Base-by-base conservation (phyloP, 2,329 filamentous ascomycete species). In the Ophiognomonia clavigignenti-juglandacearum region DNA sequence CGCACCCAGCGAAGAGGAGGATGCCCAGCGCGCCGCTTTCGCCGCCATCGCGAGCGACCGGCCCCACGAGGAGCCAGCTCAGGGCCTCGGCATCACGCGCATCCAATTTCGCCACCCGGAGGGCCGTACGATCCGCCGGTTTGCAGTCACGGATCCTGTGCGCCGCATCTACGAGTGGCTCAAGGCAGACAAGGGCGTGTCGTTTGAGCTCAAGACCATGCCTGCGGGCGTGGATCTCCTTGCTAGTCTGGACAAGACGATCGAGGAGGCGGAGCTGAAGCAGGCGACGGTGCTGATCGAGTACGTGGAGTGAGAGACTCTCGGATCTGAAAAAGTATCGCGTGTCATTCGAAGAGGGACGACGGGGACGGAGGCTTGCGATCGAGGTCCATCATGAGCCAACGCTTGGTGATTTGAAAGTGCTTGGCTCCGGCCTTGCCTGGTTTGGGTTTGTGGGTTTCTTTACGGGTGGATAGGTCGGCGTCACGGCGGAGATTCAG, bases 201-300 rank as follows among this genome's bases (percentile, higher is more conserved):
- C 81, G 52, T 98, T 98, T 67, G 92, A 97, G 64, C 76, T 98
- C 55, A 90, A 93, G 64, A 80, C 80, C 53, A 86, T 95, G 81
- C 77, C 77, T 0, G 72, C 72, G 52, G 88, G 90, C 39, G 85
- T 85, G 61, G 93, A 98, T 59, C 68, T 98, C 50, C 85, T 96
- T 35, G 83, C 86, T 16, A 69, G 74, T 45, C 71, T 96, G 40
- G 84, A 90, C 39, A 70, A 77, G 54, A 88, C 82, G 1, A 86
- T 98, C 51, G 81, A 81, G 56, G 85, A 89, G 60, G 88, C 86
- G 0, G 89, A 91, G 0, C 67, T 98, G 57, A 95, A 93, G 72
- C 92, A 95, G 61, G 90, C 86, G 4, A 96, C 90, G 0, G 85
- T 98, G 7, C 96, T 96, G 88, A 85, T 98, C 56, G 93, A 96